A percentile compares a stretch with the other conserved stretches of the same genome.
These are phyloP conservation scores for Phyllachora maydis DNA, from an alignment of 2,329 filamentous ascomycete genomes.

Conservation along the genomic window DNA sequence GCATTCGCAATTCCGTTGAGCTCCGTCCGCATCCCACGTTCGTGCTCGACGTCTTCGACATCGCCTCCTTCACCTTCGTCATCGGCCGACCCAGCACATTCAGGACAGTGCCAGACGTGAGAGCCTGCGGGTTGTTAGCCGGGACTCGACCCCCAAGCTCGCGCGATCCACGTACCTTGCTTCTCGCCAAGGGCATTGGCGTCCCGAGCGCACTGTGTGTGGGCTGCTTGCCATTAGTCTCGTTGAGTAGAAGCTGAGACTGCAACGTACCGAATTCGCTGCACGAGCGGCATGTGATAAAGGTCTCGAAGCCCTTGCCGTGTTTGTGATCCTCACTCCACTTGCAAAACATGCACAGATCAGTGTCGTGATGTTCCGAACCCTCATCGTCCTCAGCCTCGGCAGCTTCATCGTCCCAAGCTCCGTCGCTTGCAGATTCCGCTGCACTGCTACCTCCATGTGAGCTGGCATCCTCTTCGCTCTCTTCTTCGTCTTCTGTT, in stretches of 20 bases:
- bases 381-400: conserved; percentile 31
- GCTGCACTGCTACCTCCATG: too few species aligned
- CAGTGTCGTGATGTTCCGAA: conserved; percentile 26
- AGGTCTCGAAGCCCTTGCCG: conserved; percentile 60
- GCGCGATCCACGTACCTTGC: conserved; percentile 30
- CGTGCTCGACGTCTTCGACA: conserved; percentile 6
- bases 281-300: conserved; percentile 57
- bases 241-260: too few species aligned
- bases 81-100: conserved; percentile 15
- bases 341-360: conserved; percentile 51
- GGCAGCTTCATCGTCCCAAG: conserved; percentile 35
- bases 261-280: conserved; percentile 49
- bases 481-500: conserved; percentile 21
- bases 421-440: conserved; percentile 31
- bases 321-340: conserved; percentile 70
- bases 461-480: conserved; percentile 15
- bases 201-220: conserved; percentile 73
- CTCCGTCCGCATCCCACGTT: too few species aligned
- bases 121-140: conserved; percentile 14
- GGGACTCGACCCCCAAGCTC: conserved; percentile 2
- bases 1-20: conserved; percentile 6
- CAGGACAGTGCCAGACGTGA: conserved; percentile 28
- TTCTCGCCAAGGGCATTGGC: conserved; percentile 39
- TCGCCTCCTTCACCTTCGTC: conserved; percentile 10
- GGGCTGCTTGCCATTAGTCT: conserved; percentile 37